These are phyloP conservation scores for Vanrija pseudolonga DNA, from an alignment of 1,284 basidiomycete species.

Conservation along the genomic window DNA sequence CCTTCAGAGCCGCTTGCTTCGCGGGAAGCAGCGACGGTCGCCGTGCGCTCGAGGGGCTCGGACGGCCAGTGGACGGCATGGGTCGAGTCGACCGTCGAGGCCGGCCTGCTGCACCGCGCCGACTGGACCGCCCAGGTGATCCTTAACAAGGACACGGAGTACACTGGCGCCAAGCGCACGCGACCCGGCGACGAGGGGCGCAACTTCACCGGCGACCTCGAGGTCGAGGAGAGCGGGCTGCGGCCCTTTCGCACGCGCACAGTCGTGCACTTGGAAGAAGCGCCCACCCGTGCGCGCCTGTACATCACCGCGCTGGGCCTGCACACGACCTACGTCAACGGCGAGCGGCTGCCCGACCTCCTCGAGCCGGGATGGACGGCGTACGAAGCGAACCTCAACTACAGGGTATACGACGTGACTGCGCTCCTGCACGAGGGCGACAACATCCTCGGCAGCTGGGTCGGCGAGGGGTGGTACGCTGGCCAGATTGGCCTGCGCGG, in stretches of 20 bases:
- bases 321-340: constrained; percentile 28
- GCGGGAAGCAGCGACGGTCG: neutral
- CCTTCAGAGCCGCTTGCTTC: neutral
- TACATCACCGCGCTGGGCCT: constrained; percentile 28
- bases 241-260: neutral
- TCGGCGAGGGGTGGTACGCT: constrained; percentile 26
- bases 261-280: neutral
- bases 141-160: neutral
- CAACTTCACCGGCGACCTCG: no score
- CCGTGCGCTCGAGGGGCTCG: neutral
- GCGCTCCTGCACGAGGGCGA: constrained; percentile 7
- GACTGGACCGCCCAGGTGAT: neutral
- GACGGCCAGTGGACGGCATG: neutral
- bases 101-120: neutral
- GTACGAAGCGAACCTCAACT: constrained; percentile 21
- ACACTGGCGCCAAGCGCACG: neutral
- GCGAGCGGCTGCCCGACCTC: constrained; percentile 18
- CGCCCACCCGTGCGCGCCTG: constrained; percentile 11
- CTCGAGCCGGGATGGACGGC: constrained; percentile 29
- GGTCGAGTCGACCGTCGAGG: neutral
- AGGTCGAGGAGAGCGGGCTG: no score
- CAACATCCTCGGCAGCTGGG: constrained; percentile 16
- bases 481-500: constrained; percentile 11
- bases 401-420: constrained; percentile 24
- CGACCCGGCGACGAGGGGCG: no score